A percentile compares a stretch with the other conserved stretches of the same genome.
Evolutionary conservation across 2,329 filamentous ascomycete genomes (phyloP).

Genomic region (Ophiostoma ips): DNA sequence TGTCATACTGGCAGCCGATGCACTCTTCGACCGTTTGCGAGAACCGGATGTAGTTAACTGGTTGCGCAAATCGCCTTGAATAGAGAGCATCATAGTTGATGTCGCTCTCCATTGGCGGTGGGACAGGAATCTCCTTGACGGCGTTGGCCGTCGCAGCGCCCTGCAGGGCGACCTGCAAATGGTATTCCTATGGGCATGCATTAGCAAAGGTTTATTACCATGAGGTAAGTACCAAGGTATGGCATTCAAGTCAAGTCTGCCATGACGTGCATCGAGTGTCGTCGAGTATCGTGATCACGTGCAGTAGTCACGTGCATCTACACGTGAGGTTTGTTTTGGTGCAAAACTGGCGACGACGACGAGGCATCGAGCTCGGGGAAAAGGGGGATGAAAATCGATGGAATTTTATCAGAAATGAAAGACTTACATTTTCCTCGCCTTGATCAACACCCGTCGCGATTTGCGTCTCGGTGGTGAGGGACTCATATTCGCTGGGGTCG

Average conservation of each 20-base stretch:
- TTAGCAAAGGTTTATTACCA: slow-evolving; percentile 4
- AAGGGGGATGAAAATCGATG: slow-evolving; percentile 9
- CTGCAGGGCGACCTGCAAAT: slow-evolving; percentile 70
- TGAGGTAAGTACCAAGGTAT: background rate
- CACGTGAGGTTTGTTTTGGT: background rate
- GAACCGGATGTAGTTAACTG: slow-evolving; percentile 90
- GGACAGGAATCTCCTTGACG: slow-evolving; percentile 50
- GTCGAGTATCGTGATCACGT: slow-evolving; percentile 26
- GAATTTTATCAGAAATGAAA: slow-evolving; percentile 13
- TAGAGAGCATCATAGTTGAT: slow-evolving; percentile 86
- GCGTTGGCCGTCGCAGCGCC: slow-evolving; percentile 37
- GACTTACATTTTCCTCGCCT: slow-evolving; percentile 88
- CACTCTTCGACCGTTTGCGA: slow-evolving; percentile 97
- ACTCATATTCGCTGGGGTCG: slow-evolving; percentile 73
- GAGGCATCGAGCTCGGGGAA: slow-evolving; percentile 15
- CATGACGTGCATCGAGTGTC: slow-evolving; percentile 3
- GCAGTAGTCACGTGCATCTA: slow-evolving; percentile 29
- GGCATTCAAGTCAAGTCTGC: too few species aligned
- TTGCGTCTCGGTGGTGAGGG: slow-evolving; percentile 67
- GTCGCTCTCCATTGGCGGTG: slow-evolving; percentile 46
- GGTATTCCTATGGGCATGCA: slow-evolving; percentile 57
- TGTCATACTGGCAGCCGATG: slow-evolving; percentile 80
- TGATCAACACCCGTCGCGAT: slow-evolving; percentile 96
- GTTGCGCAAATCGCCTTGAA: slow-evolving; percentile 62
- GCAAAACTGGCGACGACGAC: background rate